Conservation (phyloP, 2,329 filamentous ascomycete genomes). For the Monosporascus cannonballus region DNA sequence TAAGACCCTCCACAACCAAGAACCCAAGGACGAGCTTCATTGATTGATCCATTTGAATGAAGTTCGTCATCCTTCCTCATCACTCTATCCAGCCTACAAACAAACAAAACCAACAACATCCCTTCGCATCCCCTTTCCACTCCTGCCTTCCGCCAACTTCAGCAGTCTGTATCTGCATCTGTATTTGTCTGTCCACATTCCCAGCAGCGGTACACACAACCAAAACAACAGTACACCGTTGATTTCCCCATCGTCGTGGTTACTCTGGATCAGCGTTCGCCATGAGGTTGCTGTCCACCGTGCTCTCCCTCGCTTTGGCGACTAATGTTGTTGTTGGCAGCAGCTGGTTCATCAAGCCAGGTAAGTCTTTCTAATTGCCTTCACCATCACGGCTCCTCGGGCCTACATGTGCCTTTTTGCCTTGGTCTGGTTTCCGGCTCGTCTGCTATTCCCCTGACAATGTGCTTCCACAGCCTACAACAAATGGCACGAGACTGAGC, state of each 20-base stretch:
- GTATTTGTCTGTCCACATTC: neutral
- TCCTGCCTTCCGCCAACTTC: neutral
- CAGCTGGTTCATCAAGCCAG: slow-evolving; percentile 80
- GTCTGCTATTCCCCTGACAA: slow-evolving; percentile 16
- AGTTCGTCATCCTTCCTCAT: neutral
- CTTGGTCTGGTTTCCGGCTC: neutral
- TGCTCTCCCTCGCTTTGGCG: slow-evolving; percentile 67
- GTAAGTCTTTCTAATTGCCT: slow-evolving; percentile 45
- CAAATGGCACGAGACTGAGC: slow-evolving; percentile 97
- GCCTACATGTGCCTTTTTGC: too few species aligned
- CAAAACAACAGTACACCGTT: neutral
- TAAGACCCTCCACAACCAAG: neutral
- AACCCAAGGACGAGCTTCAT: neutral
- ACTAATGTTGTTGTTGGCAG: slow-evolving; percentile 65
- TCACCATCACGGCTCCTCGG: neutral
- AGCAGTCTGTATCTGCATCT: too few species aligned
- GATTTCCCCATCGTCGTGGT: neutral
- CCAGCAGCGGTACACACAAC: neutral
- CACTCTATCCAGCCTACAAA: neutral
- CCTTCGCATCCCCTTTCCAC: neutral
- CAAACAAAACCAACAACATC: neutral
- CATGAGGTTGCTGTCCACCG: slow-evolving; percentile 73
- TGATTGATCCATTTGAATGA: neutral
- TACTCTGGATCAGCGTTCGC: slow-evolving; percentile 19
- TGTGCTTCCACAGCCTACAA: slow-evolving; percentile 68